Conservation (phyloP, 2,329 filamentous ascomycete genomes). For the Colletotrichum costaricense region DNA sequence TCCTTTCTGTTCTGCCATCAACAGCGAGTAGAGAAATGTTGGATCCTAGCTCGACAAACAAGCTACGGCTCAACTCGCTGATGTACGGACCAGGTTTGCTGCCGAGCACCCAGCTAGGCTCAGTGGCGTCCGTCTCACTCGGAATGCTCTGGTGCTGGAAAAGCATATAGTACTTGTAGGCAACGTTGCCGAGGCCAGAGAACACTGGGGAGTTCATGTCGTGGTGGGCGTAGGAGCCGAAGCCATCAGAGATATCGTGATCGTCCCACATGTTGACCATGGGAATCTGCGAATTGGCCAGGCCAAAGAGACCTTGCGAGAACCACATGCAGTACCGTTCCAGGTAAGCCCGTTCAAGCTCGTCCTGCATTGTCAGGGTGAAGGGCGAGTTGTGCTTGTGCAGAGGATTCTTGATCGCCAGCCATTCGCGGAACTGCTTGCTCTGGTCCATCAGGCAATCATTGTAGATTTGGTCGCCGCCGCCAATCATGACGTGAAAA, state of each 20-base stretch:
- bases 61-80: conserved; percentile 82
- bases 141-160: conserved; percentile 95
- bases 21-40: conserved; percentile 86
- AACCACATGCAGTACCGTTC: conserved; percentile 95
- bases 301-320: conserved; percentile 91
- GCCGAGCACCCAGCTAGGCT: conserved; percentile 93
- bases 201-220: conserved; percentile 95
- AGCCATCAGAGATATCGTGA: conserved; percentile 92
- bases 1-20: conserved; percentile 92
- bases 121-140: conserved; percentile 82
- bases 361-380: conserved; percentile 83
- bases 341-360: conserved; percentile 90
- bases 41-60: conserved; percentile 86
- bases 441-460: conserved; percentile 84
- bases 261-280: conserved; percentile 99
- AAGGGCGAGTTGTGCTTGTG: conserved; percentile 86
- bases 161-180: conserved; percentile 98
- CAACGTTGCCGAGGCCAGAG: conserved; percentile 87
- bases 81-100: conserved; percentile 88
- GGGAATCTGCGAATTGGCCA: conserved; percentile 93
- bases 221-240: conserved; percentile 89
- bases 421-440: conserved; percentile 83
- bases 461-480: conserved; percentile 97
- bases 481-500: conserved; percentile 98
- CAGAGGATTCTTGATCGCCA: conserved; percentile 80